Conservation (phyloP, 225 moss, liverwort and hornwort species). For the Anthoceros angustus region DNA sequence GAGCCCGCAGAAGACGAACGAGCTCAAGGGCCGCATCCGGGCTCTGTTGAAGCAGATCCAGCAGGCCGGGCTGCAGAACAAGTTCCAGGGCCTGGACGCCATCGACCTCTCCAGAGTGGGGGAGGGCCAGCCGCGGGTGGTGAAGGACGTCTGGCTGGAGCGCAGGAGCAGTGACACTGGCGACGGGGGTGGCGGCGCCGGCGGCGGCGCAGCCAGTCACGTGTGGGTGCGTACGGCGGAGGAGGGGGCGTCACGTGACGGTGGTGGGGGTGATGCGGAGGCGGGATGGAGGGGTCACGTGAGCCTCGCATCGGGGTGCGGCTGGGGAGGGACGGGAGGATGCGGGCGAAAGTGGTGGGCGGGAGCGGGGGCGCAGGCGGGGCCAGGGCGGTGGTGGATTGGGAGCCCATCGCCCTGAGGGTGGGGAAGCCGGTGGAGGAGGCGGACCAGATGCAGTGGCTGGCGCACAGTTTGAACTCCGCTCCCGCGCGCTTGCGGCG, state of each 20-base stretch:
- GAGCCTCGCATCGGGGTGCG: not conserved
- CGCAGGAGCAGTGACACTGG: not conserved
- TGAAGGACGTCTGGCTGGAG: not conserved
- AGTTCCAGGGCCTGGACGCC: not conserved
- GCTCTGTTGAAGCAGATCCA: not conserved
- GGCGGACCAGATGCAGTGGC: slow-evolving; percentile 11
- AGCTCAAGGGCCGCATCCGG: not conserved
- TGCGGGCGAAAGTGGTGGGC: not conserved
- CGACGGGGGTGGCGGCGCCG: too few relatives aligned
- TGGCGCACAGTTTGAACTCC: slow-evolving; percentile 8
- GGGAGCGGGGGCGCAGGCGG: not conserved
- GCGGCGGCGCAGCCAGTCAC: too few relatives aligned
- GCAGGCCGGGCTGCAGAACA: not conserved
- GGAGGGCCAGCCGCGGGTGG: not conserved
- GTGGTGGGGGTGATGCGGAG: not conserved
- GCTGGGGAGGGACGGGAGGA: not conserved
- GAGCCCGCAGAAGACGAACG: not conserved
- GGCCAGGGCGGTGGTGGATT: slow-evolving; percentile 7
- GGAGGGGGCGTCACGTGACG: not conserved
- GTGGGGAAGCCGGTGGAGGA: slow-evolving; percentile 28
- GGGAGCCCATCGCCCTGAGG: not conserved
- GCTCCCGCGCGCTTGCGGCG: slow-evolving; percentile 27
- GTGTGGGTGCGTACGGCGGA: not conserved
- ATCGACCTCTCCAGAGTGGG: not conserved
- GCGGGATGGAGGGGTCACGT: not conserved